Base-by-base conservation (phyloP, 192 early-diverging fungal species). In the Linderina pennispora region DNA sequence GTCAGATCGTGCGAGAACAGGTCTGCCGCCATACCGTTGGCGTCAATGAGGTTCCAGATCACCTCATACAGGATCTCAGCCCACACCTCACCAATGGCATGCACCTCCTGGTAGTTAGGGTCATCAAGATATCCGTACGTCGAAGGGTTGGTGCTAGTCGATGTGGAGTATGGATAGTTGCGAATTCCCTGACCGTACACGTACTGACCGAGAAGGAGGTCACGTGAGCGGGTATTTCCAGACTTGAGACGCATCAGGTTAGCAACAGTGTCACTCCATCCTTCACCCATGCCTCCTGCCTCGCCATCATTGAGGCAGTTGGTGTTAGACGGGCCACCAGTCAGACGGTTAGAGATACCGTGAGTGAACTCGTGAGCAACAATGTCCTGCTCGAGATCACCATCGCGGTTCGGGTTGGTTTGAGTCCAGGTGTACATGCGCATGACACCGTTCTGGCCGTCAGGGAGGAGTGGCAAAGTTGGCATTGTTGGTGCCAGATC, bases 381-480 rank as follows among this genome's bases (percentile, higher is more conserved):
- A 58, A 94, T 94, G 36, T 91, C 92, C 25, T 83, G 83, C 73
- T 92, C 91, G 40, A 97, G 68, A 40, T 92, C 90, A 28, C 89
- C 90, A 58, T 97, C 94, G 23, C 91, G 70, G 53, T 73, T 55
- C 6, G 89, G 84, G 1, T 59, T 47, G 2, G 83, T 81, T 14
- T 70, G 56, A 43, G 90, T 84, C 94, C 94, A 97, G 2, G 88
- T 77, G 45, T 91, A 95, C 94, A 97, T 97, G 38, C 90, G 82
- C 94, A 97, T 97, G 53, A 85, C 76, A 22, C 83, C 83, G 43
- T 80, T 78, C 60, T 88, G 79, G 45, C 93, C 93, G 75, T 97
- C 93, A n/a, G 0, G 89, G 91, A 16, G 92, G 92, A 19, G 94
- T 94, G 8, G 90, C 89, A 80, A 97, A 97, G 62, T 93, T 93